Evolutionary conservation across 331 rosid species (phyloP).

Genomic region (Malus hybrid): DNA sequence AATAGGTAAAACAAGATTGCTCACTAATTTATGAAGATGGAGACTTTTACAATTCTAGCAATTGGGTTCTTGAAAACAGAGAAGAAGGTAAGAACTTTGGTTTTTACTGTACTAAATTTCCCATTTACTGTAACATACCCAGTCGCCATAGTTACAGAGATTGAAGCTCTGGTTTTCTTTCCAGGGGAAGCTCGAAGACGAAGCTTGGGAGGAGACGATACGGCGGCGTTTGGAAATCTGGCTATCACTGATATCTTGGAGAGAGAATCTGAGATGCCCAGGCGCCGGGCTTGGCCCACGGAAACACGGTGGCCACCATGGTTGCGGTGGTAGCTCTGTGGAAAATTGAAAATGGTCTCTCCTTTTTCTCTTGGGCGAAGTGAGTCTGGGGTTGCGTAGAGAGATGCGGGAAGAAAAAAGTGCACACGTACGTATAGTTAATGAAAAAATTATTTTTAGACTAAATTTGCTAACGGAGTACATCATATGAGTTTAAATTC

Average conservation of each 20-base stretch:
- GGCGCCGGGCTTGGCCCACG: no score
- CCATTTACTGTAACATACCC: conserved; percentile 27
- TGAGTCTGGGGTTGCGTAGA: no score
- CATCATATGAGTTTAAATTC: no score
- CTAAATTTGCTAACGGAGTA: no score
- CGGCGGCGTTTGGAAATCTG: conserved; percentile 15
- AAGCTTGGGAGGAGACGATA: conserved; percentile 17
- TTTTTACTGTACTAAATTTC: not conserved
- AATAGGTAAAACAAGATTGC: not conserved
- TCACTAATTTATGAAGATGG: conserved; percentile 1
- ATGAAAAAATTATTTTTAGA: no score
- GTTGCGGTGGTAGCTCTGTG: no score
- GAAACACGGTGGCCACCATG: no score
- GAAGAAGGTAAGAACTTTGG: not conserved
- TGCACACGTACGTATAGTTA: no score
- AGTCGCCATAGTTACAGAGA: conserved; percentile 34
- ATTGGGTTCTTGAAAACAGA: not conserved
- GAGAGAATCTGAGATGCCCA: not conserved
- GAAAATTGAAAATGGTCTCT: no score
- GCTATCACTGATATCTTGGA: not conserved
- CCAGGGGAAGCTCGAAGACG: conserved; percentile 6
- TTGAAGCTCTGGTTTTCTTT: conserved; percentile 16
- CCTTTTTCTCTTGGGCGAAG: no score
- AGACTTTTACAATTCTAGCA: not conserved
- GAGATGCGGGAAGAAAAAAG: no score